These are phyloP conservation scores for Naganishia sp. DNA, from an alignment of 1,284 basidiomycete genomes.

Conservation along the genomic window DNA sequence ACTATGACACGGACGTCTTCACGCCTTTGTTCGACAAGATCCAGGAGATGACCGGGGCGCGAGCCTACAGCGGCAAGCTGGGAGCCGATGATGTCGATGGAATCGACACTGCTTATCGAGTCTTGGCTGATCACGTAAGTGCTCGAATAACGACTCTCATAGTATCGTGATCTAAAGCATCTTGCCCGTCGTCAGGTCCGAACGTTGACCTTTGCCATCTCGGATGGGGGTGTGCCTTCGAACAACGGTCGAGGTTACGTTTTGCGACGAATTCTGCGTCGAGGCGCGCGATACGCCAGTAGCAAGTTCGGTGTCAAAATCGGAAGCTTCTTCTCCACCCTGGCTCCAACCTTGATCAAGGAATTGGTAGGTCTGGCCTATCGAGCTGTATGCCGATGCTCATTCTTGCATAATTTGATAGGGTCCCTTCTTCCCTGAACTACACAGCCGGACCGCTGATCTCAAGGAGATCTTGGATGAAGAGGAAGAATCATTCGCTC, in stretches of 20 bases:
- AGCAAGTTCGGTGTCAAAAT: conserved; percentile 95
- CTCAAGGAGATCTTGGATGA: conserved; percentile 96
- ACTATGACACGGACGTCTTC: conserved; percentile 98
- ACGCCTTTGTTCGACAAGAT: conserved; percentile 84
- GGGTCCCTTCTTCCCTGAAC: conserved; percentile 91
- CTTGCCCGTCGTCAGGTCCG: conserved; percentile 57
- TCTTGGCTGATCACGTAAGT: conserved; percentile 84
- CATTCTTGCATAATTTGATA: conserved; percentile 44
- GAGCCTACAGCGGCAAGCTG: conserved; percentile 85
- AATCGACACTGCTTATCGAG: conserved; percentile 95
- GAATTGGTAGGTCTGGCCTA: conserved; percentile 67
- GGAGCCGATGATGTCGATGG: conserved; percentile 91
- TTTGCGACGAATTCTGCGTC: conserved; percentile 82
- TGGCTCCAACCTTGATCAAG: conserved; percentile 81
- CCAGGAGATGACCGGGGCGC: conserved; percentile 83
- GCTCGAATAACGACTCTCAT: too few relatives aligned
- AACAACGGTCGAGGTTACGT: conserved; percentile 97
- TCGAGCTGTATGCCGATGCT: not conserved
- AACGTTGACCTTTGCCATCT: conserved; percentile 91
- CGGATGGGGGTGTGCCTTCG: conserved; percentile 93
- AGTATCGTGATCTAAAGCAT: not conserved
- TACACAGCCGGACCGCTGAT: conserved; percentile 77
- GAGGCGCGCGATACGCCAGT: conserved; percentile 90
- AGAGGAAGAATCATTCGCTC: conserved; percentile 94
- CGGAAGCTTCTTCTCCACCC: conserved; percentile 90